Conservation (phyloP, 2,329 filamentous ascomycete species). For the Ophiocordyceps camponoti-rufipedis region DNA sequence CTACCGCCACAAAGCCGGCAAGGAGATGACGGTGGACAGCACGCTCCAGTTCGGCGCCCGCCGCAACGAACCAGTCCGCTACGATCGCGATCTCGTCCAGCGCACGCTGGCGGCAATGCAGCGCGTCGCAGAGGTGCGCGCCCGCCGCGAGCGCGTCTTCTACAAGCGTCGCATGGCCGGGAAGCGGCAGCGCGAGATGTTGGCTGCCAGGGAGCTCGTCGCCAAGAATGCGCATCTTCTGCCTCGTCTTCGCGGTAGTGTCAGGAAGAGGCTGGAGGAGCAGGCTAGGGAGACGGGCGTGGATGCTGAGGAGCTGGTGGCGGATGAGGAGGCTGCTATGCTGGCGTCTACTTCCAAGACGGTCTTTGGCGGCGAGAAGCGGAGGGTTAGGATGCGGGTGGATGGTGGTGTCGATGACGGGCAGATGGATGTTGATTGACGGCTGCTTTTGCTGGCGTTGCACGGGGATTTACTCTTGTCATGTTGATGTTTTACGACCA, state of each 20-base stretch:
- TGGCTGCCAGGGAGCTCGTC: constrained; percentile 71
- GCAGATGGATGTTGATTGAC: constrained; percentile 15
- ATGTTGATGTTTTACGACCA: too few species aligned
- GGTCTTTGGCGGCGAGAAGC: constrained; percentile 24
- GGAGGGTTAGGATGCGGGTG: constrained; percentile 17
- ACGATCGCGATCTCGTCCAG: constrained; percentile 80
- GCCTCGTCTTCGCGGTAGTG: constrained; percentile 48
- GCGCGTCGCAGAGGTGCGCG: constrained; percentile 69
- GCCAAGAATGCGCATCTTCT: constrained; percentile 85
- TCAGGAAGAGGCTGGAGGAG: constrained; percentile 39
- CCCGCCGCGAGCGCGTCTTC: constrained; percentile 72
- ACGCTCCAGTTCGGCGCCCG: constrained; percentile 84
- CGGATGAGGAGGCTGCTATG: constrained; percentile 9
- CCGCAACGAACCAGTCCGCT: constrained; percentile 86
- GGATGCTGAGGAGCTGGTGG: constrained; percentile 24
- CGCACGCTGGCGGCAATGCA: constrained; percentile 88
- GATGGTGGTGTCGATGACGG: constrained; percentile 17
- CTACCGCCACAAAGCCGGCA: constrained; percentile 64
- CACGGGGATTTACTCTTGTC: too few species aligned
- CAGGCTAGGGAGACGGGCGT: constrained; percentile 30
- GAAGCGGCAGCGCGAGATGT: constrained; percentile 67
- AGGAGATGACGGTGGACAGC: constrained; percentile 80
- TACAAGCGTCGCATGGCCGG: constrained; percentile 89
- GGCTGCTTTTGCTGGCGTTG: not conserved
- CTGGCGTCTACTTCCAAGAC: constrained; percentile 12